A percentile compares a stretch with the other conserved stretches of the same genome.
phyloP scores from a whole-genome alignment of 768 basidiomycete species.

The Pleurotus citrinopileatus region DNA sequence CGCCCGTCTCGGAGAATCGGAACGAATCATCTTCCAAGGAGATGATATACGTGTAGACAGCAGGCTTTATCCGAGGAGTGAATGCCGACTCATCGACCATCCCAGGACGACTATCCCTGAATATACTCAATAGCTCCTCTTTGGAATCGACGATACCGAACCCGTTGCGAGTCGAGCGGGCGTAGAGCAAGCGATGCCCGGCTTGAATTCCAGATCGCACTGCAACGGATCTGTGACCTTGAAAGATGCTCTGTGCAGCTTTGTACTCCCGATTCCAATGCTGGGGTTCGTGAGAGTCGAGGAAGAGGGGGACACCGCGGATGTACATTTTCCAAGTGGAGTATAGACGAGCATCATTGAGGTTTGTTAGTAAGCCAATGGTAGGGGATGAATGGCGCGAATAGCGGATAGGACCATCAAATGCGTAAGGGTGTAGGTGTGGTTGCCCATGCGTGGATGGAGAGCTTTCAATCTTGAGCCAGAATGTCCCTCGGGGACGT shows the following conservation, averaged over 20 bases:
- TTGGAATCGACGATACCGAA: conserved; percentile 55
- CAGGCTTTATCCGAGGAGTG: conserved; percentile 63
- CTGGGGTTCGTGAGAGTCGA: conserved; percentile 53
- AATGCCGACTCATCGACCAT: conserved; percentile 13
- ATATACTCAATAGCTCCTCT: conserved; percentile 47
- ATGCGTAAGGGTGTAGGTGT: conserved; percentile 50
- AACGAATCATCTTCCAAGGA: conserved; percentile 71
- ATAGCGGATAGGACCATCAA: conserved; percentile 72
- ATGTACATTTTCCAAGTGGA: conserved; percentile 80
- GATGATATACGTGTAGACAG: conserved; percentile 85
- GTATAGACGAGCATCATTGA: conserved; percentile 62
- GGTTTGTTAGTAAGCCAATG: conserved; percentile 59
- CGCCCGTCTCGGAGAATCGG: conserved; percentile 84
- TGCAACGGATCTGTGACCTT: conserved; percentile 57
- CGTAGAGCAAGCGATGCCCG: conserved; percentile 73
- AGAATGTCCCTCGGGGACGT: conserved; percentile 57
- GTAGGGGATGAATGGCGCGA: conserved; percentile 71
- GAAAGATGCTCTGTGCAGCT: conserved; percentile 72
- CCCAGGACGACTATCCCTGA: conserved; percentile 35
- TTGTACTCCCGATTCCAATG: conserved; percentile 66
- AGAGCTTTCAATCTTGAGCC: conserved; percentile 64
- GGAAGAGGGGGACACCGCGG: conserved; percentile 54
- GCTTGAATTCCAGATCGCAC: conserved; percentile 69
- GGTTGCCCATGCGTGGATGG: conserved; percentile 40
- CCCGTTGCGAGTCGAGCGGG: conserved; percentile 56